Evolutionary conservation across 2,329 filamentous ascomycete species (phyloP).

Genomic region (Graphiopsis chlorocephala): DNA sequence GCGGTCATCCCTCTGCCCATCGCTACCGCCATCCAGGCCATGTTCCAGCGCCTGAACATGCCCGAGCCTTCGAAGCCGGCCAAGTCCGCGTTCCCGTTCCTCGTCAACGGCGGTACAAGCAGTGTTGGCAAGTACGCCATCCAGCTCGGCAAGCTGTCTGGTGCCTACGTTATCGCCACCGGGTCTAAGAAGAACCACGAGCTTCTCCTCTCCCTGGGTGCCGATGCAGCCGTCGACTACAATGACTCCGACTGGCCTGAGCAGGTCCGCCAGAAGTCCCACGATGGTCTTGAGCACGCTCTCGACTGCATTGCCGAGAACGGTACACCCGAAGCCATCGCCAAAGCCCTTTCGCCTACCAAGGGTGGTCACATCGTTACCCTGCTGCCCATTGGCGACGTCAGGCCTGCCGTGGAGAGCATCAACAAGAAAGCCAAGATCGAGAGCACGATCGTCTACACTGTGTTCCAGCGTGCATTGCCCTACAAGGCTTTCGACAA

Average conservation of each 20-base stretch:
- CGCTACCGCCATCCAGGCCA: conserved; percentile 39
- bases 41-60: conserved; percentile 48
- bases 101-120: conserved; percentile 35
- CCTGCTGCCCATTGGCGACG: conserved; percentile 58
- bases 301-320: conserved; percentile 56
- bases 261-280: conserved; percentile 16
- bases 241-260: conserved; percentile 17
- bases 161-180: conserved; percentile 41
- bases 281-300: conserved; percentile 42
- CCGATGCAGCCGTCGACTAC: conserved; percentile 19
- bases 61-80: conserved; percentile 40
- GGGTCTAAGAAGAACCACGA: conserved; percentile 27
- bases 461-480: conserved; percentile 3
- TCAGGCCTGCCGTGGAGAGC: conserved; percentile 55
- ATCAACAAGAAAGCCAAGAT: conserved; percentile 48
- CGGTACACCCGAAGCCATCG: conserved; percentile 50
- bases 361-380: conserved; percentile 54
- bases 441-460: conserved; percentile 46
- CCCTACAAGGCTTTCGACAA: conserved; percentile 18
- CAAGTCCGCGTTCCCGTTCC: conserved; percentile 34
- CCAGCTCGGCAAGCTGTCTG: conserved; percentile 50
- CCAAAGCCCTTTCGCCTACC: conserved; percentile 45
- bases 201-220: conserved; percentile 21
- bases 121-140: conserved; percentile 34
- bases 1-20: conserved; percentile 42